Conservation (phyloP, 805 yeast species). For the Barnettozyma vustinii region DNA sequence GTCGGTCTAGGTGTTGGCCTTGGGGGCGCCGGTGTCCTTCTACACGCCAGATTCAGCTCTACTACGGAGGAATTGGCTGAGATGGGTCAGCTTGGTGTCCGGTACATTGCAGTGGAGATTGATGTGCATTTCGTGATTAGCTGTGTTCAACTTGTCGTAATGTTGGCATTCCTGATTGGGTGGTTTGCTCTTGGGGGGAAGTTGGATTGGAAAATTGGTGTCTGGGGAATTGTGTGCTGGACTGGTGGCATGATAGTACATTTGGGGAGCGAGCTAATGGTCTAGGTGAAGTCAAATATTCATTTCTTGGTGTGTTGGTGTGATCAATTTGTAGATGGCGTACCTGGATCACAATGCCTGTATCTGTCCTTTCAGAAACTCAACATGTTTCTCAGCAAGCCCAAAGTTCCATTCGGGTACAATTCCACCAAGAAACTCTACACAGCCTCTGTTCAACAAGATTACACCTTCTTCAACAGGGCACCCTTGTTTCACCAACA, state of each 20-base stretch:
- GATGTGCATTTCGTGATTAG: slow-evolving; percentile 22
- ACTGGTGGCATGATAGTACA: slow-evolving; percentile 18
- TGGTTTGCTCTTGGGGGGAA: slow-evolving; percentile 21
- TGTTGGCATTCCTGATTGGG: slow-evolving; percentile 16
- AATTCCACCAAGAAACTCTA: slow-evolving; percentile 34
- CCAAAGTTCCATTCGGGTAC: slow-evolving; percentile 35
- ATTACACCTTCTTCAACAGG: slow-evolving; percentile 41
- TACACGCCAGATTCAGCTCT: not conserved
- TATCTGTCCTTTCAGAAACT: slow-evolving; percentile 26
- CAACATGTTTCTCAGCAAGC: slow-evolving; percentile 27
- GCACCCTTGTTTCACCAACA: slow-evolving; percentile 46
- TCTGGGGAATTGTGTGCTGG: slow-evolving; percentile 25
- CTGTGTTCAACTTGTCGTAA: slow-evolving; percentile 18
- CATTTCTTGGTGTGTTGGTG: slow-evolving; percentile 1
- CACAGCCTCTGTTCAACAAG: slow-evolving; percentile 25
- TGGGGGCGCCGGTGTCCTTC: slow-evolving; percentile 49
- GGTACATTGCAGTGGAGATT: slow-evolving; percentile 12
- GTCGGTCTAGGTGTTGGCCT: slow-evolving; percentile 75
- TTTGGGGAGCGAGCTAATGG: not conserved
- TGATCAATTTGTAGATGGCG: not conserved
- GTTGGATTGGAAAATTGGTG: slow-evolving; percentile 21
- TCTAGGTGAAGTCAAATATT: not conserved
- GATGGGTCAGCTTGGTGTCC: slow-evolving; percentile 14
- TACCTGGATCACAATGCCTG: not conserved
- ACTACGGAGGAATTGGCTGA: not conserved